Conservation (phyloP, 2,329 filamentous ascomycete species). For the Alternaria gansuensis region DNA sequence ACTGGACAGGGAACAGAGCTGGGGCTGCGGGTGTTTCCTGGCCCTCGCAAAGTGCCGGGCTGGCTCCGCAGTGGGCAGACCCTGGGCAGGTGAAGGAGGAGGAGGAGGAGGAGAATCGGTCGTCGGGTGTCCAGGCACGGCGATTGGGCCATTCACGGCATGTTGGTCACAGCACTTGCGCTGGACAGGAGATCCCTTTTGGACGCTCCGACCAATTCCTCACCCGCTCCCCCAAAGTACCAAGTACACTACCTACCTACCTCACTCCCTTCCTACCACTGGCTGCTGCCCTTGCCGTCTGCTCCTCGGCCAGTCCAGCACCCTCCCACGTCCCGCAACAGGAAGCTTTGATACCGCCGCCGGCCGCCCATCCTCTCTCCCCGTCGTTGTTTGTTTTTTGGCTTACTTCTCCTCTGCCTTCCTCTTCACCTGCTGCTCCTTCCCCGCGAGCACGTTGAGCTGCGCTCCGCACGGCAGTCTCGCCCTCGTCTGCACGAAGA, state of each 20-base stretch:
- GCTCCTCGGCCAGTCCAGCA: conserved; percentile 22
- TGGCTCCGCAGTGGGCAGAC: conserved; percentile 7
- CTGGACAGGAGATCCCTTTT: conserved; percentile 37
- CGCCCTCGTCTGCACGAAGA: conserved; percentile 22
- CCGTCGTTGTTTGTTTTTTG: conserved; percentile 2
- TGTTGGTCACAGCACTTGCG: conserved; percentile 31
- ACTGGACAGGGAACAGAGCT: conserved; percentile 19
- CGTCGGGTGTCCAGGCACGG: conserved; percentile 28
- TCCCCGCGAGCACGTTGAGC: conserved; percentile 17
- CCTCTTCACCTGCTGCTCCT: background rate
- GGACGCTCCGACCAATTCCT: conserved; percentile 43
- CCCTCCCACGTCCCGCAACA: conserved; percentile 5
- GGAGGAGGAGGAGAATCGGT: conserved; percentile 17
- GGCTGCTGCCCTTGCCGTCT: conserved; percentile 26
- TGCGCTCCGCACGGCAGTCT: conserved; percentile 23
- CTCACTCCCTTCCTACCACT: conserved; percentile 11
- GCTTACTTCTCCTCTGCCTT: background rate
- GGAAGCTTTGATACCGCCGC: conserved; percentile 4
- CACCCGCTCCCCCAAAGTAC: conserved; percentile 18
- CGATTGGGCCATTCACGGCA: conserved; percentile 39
- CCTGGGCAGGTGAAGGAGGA: conserved; percentile 17
- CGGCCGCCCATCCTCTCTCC: conserved; percentile 2
- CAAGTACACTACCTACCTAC: background rate
- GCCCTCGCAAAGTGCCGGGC: conserved; percentile 29
- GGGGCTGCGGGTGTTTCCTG: conserved; percentile 35